A percentile compares a stretch with the other conserved stretches of the same genome.
phyloP scores from a whole-genome alignment of 2,329 filamentous ascomycete genomes.

The Ophiostoma perfectum region DNA sequence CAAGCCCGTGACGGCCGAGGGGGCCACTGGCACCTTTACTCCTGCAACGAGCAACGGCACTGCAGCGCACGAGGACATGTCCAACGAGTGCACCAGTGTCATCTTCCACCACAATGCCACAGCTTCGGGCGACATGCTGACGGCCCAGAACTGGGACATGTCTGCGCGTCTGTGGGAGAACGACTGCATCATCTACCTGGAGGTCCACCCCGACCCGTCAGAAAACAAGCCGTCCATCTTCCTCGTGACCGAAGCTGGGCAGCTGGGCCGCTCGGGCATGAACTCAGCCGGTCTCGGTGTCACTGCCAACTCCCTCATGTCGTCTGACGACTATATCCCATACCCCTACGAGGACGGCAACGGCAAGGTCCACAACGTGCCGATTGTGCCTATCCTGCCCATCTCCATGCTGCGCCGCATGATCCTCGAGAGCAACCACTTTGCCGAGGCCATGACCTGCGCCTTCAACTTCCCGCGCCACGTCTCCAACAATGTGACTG shows the following conservation, averaged over 20 bases:
- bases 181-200: constrained; percentile 30
- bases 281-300: constrained; percentile 31
- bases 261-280: constrained; percentile 31
- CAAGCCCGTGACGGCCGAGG: neutral
- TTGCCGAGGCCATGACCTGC: constrained; percentile 24
- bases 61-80: constrained; percentile 5
- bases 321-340: constrained; percentile 28
- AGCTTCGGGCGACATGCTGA: constrained; percentile 17
- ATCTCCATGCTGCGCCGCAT: constrained; percentile 29
- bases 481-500: constrained; percentile 30
- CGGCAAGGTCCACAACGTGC: constrained; percentile 17
- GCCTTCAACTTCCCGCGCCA: constrained; percentile 27
- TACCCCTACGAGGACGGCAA: constrained; percentile 16
- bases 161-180: constrained; percentile 25
- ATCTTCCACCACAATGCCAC: constrained; percentile 23
- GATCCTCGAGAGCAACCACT: constrained; percentile 27
- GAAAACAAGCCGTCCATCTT: constrained; percentile 28
- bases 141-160: constrained; percentile 27
- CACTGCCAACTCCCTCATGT: constrained; percentile 30
- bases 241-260: constrained; percentile 31
- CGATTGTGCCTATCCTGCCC: constrained; percentile 25
- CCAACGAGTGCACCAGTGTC: constrained; percentile 25
- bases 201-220: constrained; percentile 27
- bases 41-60: neutral
- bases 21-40: neutral